Evolutionary conservation across 2,329 filamentous ascomycete species (phyloP).

Genomic region (Nigrospora oryzae): DNA sequence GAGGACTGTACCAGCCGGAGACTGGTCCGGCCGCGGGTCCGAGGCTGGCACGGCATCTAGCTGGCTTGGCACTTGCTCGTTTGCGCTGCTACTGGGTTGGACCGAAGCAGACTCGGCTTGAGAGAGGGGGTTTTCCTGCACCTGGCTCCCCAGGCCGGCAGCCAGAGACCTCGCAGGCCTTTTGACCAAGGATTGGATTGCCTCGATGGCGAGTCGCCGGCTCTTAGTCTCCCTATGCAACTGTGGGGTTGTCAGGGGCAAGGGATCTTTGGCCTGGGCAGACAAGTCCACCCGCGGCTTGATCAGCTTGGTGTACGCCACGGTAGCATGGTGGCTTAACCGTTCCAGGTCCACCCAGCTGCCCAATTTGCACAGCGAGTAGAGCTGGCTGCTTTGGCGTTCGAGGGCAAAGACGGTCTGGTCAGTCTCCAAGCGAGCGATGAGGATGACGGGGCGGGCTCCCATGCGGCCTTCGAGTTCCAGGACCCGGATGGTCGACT

Average conservation of each 20-base stretch:
- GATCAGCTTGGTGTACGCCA: slow-evolving; percentile 25
- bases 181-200: slow-evolving; percentile 52
- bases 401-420: slow-evolving; percentile 56
- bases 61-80: too few species aligned
- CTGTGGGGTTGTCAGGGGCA: slow-evolving; percentile 31
- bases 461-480: slow-evolving; percentile 55
- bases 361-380: slow-evolving; percentile 60
- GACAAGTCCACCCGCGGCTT: slow-evolving; percentile 20
- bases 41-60: too few species aligned
- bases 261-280: slow-evolving; percentile 7
- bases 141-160: slow-evolving; percentile 17
- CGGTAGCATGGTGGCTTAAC: slow-evolving; percentile 42
- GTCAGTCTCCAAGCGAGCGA: slow-evolving; percentile 50
- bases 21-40: background rate
- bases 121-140: too few species aligned
- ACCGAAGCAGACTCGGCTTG: too few species aligned
- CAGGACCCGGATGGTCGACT: slow-evolving; percentile 53
- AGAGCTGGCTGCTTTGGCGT: slow-evolving; percentile 50
- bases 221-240: slow-evolving; percentile 42
- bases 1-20: slow-evolving; percentile 38
- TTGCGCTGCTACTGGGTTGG: too few species aligned
- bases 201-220: slow-evolving; percentile 52
- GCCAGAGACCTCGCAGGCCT: slow-evolving; percentile 39
- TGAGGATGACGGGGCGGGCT: slow-evolving; percentile 44
- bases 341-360: slow-evolving; percentile 54